phyloP scores from a whole-genome alignment of 2,329 filamentous ascomycete genomes.

The Aspergillus tamarii region DNA sequence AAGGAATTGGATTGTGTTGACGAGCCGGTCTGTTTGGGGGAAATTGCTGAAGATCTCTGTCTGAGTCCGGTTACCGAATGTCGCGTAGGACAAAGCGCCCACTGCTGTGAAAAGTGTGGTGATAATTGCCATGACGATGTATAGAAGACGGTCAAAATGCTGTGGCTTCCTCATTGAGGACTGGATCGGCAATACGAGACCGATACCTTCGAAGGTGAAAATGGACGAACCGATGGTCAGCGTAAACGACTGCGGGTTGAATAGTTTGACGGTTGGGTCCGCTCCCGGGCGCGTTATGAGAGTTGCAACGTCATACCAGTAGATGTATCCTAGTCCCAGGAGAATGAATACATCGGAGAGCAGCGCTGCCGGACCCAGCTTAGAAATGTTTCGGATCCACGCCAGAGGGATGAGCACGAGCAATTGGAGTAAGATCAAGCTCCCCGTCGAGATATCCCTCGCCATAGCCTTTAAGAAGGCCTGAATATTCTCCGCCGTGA shows the following conservation, averaged over 20 bases:
- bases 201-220: conserved; percentile 96
- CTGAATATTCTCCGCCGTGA: conserved; percentile 73
- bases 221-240: conserved; percentile 96
- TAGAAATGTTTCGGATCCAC: conserved; percentile 90
- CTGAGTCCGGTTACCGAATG: conserved; percentile 89
- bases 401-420: conserved; percentile 89
- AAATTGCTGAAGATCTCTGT: conserved; percentile 94
- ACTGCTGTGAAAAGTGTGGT: conserved; percentile 85
- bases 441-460: conserved; percentile 56
- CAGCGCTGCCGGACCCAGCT: conserved; percentile 88
- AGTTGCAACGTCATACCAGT: conserved; percentile 89
- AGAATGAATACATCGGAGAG: conserved; percentile 92
- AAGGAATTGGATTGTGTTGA: conserved; percentile 91
- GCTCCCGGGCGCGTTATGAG: conserved; percentile 70
- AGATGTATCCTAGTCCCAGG: conserved; percentile 85
- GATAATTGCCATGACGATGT: conserved; percentile 89
- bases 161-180: conserved; percentile 88
- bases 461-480: conserved; percentile 69
- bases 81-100: conserved; percentile 89
- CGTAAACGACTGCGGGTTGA: conserved; percentile 89
- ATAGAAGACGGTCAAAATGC: conserved; percentile 85
- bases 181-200: conserved; percentile 94
- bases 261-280: conserved; percentile 80
- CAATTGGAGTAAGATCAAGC: conserved; percentile 79
- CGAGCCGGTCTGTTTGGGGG: conserved; percentile 86